Conservation (phyloP, 202 grass and related monocot species). For the Musa balbisiana region DNA sequence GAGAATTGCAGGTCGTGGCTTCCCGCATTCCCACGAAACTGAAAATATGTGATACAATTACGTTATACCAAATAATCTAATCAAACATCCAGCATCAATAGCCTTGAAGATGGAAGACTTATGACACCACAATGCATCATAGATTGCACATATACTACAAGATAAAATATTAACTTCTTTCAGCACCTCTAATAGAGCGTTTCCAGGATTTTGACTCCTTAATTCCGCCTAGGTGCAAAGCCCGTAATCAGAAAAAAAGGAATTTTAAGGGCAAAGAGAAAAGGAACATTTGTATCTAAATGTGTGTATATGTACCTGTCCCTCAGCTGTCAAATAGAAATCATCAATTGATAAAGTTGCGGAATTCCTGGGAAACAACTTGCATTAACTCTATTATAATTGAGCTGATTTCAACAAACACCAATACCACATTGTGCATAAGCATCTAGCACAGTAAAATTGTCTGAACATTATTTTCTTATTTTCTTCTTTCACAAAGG, state of each 20-base stretch:
- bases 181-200: constrained; percentile 81
- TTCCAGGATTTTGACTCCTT: constrained; percentile 63
- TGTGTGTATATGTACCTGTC: constrained; percentile 49
- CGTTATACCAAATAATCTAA: constrained; percentile 24
- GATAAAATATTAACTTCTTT: constrained; percentile 25
- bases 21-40: constrained; percentile 97
- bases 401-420: background rate
- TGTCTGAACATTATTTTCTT: too few species aligned
- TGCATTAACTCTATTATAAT: constrained; percentile 2
- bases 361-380: constrained; percentile 39
- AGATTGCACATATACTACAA: constrained; percentile 18
- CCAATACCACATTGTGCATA: background rate
- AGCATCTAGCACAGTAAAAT: too few species aligned
- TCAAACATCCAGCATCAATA: background rate
- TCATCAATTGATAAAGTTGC: constrained; percentile 92
- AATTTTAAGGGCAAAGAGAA: background rate
- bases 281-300: background rate
- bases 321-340: constrained; percentile 87
- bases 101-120: background rate
- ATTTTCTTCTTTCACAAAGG: background rate
- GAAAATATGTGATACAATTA: constrained; percentile 33
- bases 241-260: background rate
- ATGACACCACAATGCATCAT: background rate
- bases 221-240: constrained; percentile 56
- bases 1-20: constrained; percentile 94